phyloP scores from a whole-genome alignment of 2,329 filamentous ascomycete genomes.

The Mycogone perniciosa region DNA sequence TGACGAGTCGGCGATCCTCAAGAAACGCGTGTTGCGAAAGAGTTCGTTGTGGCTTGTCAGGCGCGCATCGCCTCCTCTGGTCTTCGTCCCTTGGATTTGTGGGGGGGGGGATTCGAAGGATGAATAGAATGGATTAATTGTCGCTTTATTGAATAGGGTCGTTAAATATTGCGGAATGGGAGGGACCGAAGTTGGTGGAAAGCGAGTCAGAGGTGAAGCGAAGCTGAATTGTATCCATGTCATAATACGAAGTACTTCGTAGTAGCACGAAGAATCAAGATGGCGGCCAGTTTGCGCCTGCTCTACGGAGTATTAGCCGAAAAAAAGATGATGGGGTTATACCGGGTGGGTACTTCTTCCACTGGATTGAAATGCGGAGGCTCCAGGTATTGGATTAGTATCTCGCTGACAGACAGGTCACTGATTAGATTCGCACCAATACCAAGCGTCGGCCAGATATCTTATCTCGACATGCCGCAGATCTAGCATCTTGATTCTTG shows the following conservation, averaged over 20 bases:
- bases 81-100: not conserved
- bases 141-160: not conserved
- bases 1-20: not conserved
- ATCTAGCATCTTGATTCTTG: not conserved
- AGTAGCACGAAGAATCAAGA: not conserved
- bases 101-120: not conserved
- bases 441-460: not conserved
- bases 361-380: not conserved
- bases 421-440: too few relatives aligned
- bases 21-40: conserved; percentile 9
- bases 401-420: not conserved
- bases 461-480: not conserved
- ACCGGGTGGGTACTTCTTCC: not conserved
- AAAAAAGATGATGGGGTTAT: not conserved
- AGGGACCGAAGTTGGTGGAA: too few relatives aligned
- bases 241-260: too few relatives aligned
- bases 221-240: not conserved
- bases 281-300: conserved; percentile 9
- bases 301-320: not conserved
- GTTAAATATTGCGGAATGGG: too few relatives aligned
- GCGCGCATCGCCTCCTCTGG: conserved; percentile 11
- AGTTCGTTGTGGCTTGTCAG: conserved; percentile 2
- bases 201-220: not conserved
- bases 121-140: not conserved
- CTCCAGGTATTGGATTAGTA: not conserved